A percentile compares a stretch with the other conserved stretches of the same genome.
These are phyloP conservation scores for Aspergillus carlsbadensis DNA, from an alignment of 495 filamentous ascomycete genomes.

Conservation along the genomic window DNA sequence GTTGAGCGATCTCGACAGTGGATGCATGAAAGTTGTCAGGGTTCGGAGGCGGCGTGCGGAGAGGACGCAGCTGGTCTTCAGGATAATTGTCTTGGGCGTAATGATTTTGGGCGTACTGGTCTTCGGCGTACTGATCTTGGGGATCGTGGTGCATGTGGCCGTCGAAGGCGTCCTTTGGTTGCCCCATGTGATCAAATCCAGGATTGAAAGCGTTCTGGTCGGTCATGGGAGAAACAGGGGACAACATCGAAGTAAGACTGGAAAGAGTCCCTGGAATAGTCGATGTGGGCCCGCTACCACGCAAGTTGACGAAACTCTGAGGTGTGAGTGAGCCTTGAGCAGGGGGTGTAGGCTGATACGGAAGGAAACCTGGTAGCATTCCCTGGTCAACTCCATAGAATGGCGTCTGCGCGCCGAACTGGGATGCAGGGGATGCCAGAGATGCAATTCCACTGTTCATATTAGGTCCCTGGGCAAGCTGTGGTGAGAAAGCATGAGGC, in stretches of 20 bases:
- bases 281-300: constrained; percentile 30
- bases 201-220: constrained; percentile 35
- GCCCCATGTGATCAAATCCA: constrained; percentile 23
- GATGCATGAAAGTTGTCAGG: constrained; percentile 48
- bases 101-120: no score
- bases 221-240: constrained; percentile 46
- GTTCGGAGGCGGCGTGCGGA: constrained; percentile 34
- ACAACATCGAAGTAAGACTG: constrained; percentile 43
- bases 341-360: constrained; percentile 47
- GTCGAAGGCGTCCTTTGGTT: constrained; percentile 28
- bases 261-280: constrained; percentile 33
- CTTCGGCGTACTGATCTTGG: constrained; percentile 22
- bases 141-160: constrained; percentile 22
- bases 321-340: constrained; percentile 44
- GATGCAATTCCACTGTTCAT: constrained; percentile 59
- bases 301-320: constrained; percentile 43
- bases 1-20: constrained; percentile 59
- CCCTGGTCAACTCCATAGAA: constrained; percentile 44
- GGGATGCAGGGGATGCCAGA: constrained; percentile 56
- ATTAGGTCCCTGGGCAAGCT: constrained; percentile 51
- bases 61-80: constrained; percentile 29
- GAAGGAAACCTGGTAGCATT: constrained; percentile 38
- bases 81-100: constrained; percentile 18
- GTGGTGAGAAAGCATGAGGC: constrained; percentile 43
- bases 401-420: constrained; percentile 43